Evolutionary conservation across 2,329 filamentous ascomycete genomes (phyloP), one percentile per base, ranked within the genome.

Genomic region (Colletotrichum sp.): DNA sequence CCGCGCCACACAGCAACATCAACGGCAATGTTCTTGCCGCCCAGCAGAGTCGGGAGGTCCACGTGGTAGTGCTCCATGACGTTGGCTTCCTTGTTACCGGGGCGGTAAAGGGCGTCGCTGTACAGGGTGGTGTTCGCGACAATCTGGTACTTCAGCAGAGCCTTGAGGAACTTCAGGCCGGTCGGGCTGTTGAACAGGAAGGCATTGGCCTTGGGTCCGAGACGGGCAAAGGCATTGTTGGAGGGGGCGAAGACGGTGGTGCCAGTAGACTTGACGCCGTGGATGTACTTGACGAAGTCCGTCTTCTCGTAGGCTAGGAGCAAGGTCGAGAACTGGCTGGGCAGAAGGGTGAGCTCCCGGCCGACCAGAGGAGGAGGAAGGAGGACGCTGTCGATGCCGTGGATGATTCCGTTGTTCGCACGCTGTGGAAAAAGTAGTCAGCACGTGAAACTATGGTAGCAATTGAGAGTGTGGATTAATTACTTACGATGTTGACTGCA

Each of bases 161-260:
- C 95, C 78, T 91, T 92, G 21, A 98, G 90, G 82, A 95, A 98
- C 83, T 93, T 93, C 78, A 90, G 87, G 3, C 96, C 96, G 69
- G 32, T 91, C 88, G 75, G 55, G 21, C 94, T 95, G 84, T 90
- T 90, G 89, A 98, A 98, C 6, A 98, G 88, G 89, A 98, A 98
- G 26, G 93, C 94, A 82, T 96, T 98, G 80, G 94, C 91, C 71
- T 84, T 88, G 1, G 91, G 89, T 1, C 95, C 95, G 1, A 98
- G 92, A 78, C 91, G 91, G 80, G 90, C 82, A 87, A 96, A 98
- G n/a, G 96, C 96, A 6, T 85, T 86, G 88, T 98, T 98, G 62
- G 90, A 92, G 0, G 96, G 96, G 0, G 94, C 94, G 80, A 98
- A 98, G 77, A 97, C 82, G 4, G 96, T 98, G 52, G 92, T 92